Conservation (phyloP, 768 basidiomycete genomes). For the Pleurotus platypus region DNA sequence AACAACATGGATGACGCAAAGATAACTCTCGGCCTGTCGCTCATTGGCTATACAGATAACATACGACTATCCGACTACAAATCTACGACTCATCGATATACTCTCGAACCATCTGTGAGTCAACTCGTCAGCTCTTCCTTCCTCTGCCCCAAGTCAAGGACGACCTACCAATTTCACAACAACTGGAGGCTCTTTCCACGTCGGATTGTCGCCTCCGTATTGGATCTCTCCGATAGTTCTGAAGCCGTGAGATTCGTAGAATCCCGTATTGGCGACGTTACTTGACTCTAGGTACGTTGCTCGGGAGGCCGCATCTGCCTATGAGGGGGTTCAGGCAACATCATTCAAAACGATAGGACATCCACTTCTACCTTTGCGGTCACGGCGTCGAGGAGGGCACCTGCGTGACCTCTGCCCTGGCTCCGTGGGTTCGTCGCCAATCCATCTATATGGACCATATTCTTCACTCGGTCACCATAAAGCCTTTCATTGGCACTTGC, state of each 20-base stretch:
- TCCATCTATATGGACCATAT: conserved; percentile 27
- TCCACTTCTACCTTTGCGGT: conserved; percentile 17
- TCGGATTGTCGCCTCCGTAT: conserved; percentile 26
- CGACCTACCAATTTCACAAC: conserved; percentile 23
- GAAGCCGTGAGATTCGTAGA: conserved; percentile 23
- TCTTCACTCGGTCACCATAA: conserved; percentile 19
- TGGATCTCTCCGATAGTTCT: conserved; percentile 17
- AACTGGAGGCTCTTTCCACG: conserved; percentile 25
- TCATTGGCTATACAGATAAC: too few relatives aligned
- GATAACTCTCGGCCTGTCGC: too few relatives aligned
- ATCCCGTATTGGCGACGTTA: conserved; percentile 16
- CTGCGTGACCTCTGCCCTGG: conserved; percentile 27
- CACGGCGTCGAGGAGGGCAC: conserved; percentile 23
- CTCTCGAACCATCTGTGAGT: not conserved
- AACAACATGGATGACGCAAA: not conserved
- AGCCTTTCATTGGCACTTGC: conserved; percentile 16
- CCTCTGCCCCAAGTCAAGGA: not conserved
- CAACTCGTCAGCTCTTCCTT: not conserved
- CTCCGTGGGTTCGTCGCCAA: conserved; percentile 22
- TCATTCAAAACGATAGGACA: not conserved
- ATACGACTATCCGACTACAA: too few relatives aligned
- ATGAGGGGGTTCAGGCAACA: not conserved
- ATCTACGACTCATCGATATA: not conserved
- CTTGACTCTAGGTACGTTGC: conserved; percentile 27
- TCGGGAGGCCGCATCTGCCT: conserved; percentile 26